Conservation (phyloP, 345 rosid species). For the Balakata baccata region DNA sequence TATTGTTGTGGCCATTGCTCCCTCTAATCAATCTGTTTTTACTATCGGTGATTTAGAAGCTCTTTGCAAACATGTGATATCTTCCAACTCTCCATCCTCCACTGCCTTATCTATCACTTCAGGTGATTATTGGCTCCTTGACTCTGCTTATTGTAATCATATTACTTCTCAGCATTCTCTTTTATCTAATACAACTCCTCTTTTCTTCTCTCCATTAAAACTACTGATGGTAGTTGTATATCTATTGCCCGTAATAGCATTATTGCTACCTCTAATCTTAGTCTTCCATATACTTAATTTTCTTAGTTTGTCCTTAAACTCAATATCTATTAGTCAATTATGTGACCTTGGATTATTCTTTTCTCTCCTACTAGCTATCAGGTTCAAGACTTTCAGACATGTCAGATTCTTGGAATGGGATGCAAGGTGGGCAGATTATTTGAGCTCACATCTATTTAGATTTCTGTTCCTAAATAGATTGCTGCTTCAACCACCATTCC, state of each 20-base stretch:
- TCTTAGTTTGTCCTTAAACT: no score
- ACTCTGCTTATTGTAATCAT: no score
- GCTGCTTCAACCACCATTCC: not conserved
- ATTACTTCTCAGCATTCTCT: no score
- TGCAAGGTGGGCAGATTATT: not conserved
- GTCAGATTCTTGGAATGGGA: slow-evolving; percentile 7
- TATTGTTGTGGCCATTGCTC: not conserved
- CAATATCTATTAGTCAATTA: no score
- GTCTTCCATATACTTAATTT: no score
- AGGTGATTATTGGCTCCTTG: no score
- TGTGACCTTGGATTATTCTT: no score
- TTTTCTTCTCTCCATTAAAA: no score
- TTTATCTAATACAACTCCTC: not conserved
- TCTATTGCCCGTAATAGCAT: no score
- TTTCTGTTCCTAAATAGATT: not conserved
- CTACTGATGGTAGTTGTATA: no score
- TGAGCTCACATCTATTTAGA: not conserved
- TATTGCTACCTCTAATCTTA: no score
- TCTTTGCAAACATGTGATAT: not conserved
- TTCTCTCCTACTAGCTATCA: not conserved
- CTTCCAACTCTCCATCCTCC: not conserved
- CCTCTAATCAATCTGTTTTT: not conserved
- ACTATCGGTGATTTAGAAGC: not conserved
- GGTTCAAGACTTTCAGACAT: slow-evolving; percentile 4
- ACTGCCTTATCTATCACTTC: not conserved